phyloP scores from a whole-genome alignment of 164 flowering plant species.

The Dillenia turbinata region DNA sequence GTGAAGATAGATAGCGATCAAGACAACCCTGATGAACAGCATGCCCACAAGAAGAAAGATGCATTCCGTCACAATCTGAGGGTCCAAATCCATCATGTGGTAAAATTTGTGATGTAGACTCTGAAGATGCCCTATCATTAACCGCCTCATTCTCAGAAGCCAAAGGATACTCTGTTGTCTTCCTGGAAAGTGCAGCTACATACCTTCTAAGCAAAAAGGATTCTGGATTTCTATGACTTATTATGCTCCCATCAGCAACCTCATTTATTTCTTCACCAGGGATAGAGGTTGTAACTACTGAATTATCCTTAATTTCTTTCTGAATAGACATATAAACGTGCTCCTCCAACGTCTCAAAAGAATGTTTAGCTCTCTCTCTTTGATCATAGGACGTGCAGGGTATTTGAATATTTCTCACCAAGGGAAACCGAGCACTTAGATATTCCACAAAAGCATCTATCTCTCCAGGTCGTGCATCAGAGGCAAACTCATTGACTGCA shows the following conservation, averaged over 20 bases:
- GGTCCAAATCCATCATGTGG: slow-evolving; percentile 73
- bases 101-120: slow-evolving; percentile 12
- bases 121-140: slow-evolving; percentile 19
- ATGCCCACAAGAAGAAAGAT: slow-evolving; percentile 97
- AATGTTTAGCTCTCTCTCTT: slow-evolving; percentile 17
- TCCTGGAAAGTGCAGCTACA: slow-evolving; percentile 41
- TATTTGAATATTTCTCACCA: slow-evolving; percentile 27
- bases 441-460: slow-evolving; percentile 46
- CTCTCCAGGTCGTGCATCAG: slow-evolving; percentile 39
- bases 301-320: slow-evolving; percentile 25
- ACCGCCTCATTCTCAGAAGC: slow-evolving; percentile 24
- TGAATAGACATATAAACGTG: slow-evolving; percentile 40
- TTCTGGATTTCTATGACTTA: slow-evolving; percentile 18
- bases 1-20: slow-evolving; percentile 72
- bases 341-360: slow-evolving; percentile 55
- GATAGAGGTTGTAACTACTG: background rate
- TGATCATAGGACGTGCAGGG: slow-evolving; percentile 25
- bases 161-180: slow-evolving; percentile 29
- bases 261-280: background rate
- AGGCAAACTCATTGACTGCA: slow-evolving; percentile 36
- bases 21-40: slow-evolving; percentile 95
- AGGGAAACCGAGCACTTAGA: slow-evolving; percentile 42
- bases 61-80: slow-evolving; percentile 71
- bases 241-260: slow-evolving; percentile 17
- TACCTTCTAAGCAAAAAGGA: slow-evolving; percentile 51